Conservation (phyloP, 352 stramenopile species). For the Phytopythium cucurbitacearum region DNA sequence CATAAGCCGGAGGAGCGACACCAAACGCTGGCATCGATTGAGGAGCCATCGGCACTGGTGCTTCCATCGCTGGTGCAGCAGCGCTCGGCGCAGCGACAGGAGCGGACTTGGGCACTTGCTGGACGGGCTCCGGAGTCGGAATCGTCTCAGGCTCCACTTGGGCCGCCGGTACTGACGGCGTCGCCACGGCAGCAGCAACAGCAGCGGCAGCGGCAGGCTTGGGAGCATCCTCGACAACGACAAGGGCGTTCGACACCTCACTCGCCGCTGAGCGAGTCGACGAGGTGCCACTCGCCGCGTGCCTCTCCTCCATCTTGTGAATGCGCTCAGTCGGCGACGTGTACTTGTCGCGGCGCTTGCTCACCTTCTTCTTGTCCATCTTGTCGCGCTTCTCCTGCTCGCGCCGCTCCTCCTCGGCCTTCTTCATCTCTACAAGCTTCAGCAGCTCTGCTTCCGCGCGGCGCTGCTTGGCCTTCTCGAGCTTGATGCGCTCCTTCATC, state of each 20-base stretch:
- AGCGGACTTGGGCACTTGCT: background rate
- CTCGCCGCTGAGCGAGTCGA: constrained; percentile 9
- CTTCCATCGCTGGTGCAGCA: constrained; percentile 6
- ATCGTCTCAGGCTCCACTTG: background rate
- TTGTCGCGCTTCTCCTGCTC: constrained; percentile 33
- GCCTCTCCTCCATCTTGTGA: constrained; percentile 33
- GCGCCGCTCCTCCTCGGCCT: constrained; percentile 32
- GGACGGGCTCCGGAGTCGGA: background rate
- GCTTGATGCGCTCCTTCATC: constrained; percentile 34
- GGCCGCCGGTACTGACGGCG: constrained; percentile 4
- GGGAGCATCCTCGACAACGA: constrained; percentile 35
- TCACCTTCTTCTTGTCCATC: constrained; percentile 42
- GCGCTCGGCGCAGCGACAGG: background rate
- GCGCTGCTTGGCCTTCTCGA: constrained; percentile 30
- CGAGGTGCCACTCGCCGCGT: constrained; percentile 12
- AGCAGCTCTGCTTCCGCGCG: constrained; percentile 31
- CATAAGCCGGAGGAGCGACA: constrained; percentile 21
- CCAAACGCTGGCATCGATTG: constrained; percentile 23
- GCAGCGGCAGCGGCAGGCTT: constrained; percentile 2
- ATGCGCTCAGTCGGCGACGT: constrained; percentile 49
- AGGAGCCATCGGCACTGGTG: constrained; percentile 4
- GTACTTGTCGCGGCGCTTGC: constrained; percentile 59
- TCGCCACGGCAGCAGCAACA: constrained; percentile 7
- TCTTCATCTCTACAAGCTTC: constrained; percentile 32
- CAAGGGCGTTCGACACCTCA: constrained; percentile 42